These are phyloP conservation scores for Cardamine resedifolia DNA, from an alignment of 345 rosid genomes.

Conservation along the genomic window DNA sequence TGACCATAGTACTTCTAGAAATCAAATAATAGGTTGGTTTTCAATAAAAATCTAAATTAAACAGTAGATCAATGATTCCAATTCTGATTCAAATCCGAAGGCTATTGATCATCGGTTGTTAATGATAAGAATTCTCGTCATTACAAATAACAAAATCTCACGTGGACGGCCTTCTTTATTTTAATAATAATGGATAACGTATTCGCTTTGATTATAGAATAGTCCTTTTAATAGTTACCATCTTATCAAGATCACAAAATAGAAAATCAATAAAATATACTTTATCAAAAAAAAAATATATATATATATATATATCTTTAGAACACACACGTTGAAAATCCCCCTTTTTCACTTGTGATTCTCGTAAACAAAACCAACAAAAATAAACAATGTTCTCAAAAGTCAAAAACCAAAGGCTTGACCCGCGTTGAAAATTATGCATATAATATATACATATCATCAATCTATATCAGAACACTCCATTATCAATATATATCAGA, in stretches of 20 bases:
- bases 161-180: conserved; percentile 27
- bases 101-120: neutral
- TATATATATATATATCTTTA: too few relatives aligned
- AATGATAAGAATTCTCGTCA: neutral
- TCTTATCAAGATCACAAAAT: neutral
- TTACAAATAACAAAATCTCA: neutral
- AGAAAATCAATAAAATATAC: conserved; percentile 1
- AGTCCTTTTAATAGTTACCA: neutral
- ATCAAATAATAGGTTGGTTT: neutral
- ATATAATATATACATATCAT: neutral
- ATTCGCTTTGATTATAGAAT: neutral
- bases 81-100: conserved; percentile 27
- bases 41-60: neutral
- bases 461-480: too few relatives aligned
- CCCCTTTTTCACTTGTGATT: neutral
- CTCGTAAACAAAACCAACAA: neutral
- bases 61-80: neutral
- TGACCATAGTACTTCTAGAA: conserved; percentile 10
- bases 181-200: neutral
- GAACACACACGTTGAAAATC: conserved; percentile 28
- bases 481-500: too few relatives aligned
- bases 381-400: conserved; percentile 9
- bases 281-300: too few relatives aligned
- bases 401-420: conserved; percentile 38
- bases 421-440: conserved; percentile 13